These are phyloP conservation scores for Scheffersomyces titani DNA, from an alignment of 1,139 yeast genomes.

Conservation along the genomic window DNA sequence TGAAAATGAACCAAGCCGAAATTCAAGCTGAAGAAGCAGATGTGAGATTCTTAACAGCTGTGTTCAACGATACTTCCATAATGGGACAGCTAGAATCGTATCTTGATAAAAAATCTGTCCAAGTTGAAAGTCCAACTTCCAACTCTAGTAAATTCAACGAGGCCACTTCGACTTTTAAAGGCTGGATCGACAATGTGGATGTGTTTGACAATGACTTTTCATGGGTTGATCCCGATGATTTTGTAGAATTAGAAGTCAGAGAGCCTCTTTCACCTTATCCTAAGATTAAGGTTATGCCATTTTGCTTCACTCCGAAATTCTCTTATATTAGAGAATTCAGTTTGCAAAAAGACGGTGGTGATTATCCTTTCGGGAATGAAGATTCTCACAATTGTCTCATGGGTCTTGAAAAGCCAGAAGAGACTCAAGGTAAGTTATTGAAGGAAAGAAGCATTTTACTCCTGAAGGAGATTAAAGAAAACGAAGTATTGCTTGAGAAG, in stretches of 20 bases:
- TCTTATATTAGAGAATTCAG: conserved; percentile 67
- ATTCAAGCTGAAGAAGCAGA: conserved; percentile 72
- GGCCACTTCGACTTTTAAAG: conserved; percentile 6
- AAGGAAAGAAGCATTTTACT: conserved; percentile 41
- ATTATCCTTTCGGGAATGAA: conserved; percentile 69
- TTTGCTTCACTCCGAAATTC: conserved; percentile 74
- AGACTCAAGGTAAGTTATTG: conserved; percentile 49
- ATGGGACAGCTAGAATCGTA: conserved; percentile 49
- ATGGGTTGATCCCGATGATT: conserved; percentile 87
- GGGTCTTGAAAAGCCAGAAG: conserved; percentile 56
- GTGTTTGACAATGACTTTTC: conserved; percentile 49
- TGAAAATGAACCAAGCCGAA: conserved; percentile 78
- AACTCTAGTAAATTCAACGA: not conserved
- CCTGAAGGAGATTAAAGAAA: conserved; percentile 42
- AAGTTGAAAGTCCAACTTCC: not conserved
- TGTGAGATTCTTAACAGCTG: conserved; percentile 67
- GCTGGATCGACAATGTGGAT: conserved; percentile 27
- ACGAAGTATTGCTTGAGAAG: conserved; percentile 19
- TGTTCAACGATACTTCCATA: conserved; percentile 58
- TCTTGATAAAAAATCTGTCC: conserved; percentile 22
- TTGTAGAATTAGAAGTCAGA: conserved; percentile 66
- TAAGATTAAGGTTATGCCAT: conserved; percentile 58
- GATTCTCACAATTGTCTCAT: conserved; percentile 68
- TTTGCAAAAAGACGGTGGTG: conserved; percentile 47
- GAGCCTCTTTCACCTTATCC: conserved; percentile 54